Evolutionary conservation across 176 grass and related monocot species (phyloP).

Genomic region (Thalia dealbata): DNA sequence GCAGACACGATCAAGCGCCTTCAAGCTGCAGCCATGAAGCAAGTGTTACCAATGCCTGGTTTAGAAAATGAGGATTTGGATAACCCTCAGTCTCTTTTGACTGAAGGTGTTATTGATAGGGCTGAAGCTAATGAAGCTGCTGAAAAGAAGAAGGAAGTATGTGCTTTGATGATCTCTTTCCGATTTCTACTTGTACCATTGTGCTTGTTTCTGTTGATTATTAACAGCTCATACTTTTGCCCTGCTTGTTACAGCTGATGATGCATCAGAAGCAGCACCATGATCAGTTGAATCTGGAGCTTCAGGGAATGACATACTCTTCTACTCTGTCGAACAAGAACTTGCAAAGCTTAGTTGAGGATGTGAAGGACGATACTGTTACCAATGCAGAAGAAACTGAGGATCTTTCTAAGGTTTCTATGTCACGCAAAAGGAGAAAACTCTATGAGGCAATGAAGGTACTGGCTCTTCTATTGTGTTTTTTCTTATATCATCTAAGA

Average conservation of each 20-base stretch:
- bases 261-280: constrained; percentile 81
- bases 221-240: background rate
- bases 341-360: constrained; percentile 23
- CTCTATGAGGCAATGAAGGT: constrained; percentile 79
- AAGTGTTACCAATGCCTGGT: constrained; percentile 84
- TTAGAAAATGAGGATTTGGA: constrained; percentile 56
- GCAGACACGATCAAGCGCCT: constrained; percentile 72
- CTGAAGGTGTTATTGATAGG: constrained; percentile 51
- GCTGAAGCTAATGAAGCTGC: constrained; percentile 51
- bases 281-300: constrained; percentile 85
- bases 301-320: constrained; percentile 49
- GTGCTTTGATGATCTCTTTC: constrained; percentile 11
- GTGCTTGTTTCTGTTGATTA: background rate
- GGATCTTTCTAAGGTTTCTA: constrained; percentile 27
- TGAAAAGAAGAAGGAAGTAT: constrained; percentile 67
- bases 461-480: constrained; percentile 6
- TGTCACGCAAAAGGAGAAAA: constrained; percentile 55
- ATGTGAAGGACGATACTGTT: constrained; percentile 27
- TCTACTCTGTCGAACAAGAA: constrained; percentile 42
- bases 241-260: constrained; percentile 34
- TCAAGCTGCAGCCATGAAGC: constrained; percentile 56
- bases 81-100: constrained; percentile 37
- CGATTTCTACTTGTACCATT: background rate
- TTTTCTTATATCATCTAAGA: background rate
- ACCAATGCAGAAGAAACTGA: constrained; percentile 2